A percentile compares a stretch with the other conserved stretches of the same genome.
Conservation (phyloP, 768 basidiomycete species). For the Russula olivacea region DNA sequence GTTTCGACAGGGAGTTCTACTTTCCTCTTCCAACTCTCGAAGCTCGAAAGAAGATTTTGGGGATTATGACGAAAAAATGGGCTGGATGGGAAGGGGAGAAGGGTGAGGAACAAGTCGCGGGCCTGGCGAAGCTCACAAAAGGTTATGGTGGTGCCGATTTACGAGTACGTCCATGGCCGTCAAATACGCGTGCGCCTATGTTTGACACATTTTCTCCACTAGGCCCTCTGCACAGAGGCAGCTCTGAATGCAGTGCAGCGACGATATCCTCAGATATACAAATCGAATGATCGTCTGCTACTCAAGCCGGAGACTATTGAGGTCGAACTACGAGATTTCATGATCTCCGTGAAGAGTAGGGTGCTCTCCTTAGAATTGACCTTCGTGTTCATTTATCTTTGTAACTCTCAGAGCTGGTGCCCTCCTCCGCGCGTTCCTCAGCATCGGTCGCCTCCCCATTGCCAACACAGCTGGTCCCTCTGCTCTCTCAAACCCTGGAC, state of each 20-base stretch:
- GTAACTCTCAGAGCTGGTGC: conserved; percentile 67
- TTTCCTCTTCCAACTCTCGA: conserved; percentile 84
- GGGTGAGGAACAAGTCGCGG: conserved; percentile 46
- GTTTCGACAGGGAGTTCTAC: conserved; percentile 98
- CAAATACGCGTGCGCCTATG: conserved; percentile 10
- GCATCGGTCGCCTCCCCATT: conserved; percentile 81
- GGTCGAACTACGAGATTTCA: conserved; percentile 85
- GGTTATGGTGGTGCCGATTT: conserved; percentile 98
- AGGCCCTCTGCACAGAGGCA: conserved; percentile 96
- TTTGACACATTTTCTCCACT: conserved; percentile 28
- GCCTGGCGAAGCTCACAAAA: conserved; percentile 85
- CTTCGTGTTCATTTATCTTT: conserved; percentile 8
- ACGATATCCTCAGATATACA: conserved; percentile 96
- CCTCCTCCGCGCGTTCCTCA: conserved; percentile 89
- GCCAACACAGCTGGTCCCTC: conserved; percentile 75
- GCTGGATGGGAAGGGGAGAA: conserved; percentile 63
- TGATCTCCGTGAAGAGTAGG: conserved; percentile 94
- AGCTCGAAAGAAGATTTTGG: conserved; percentile 82
- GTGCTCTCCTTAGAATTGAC: conserved; percentile 19
- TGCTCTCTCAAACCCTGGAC: conserved; percentile 64
- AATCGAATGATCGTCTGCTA: conserved; percentile 76
- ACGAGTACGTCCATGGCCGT: conserved; percentile 50
- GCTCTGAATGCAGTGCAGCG: conserved; percentile 94
- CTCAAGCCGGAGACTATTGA: conserved; percentile 81
- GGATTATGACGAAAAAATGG: conserved; percentile 89